Evolutionary conservation across 192 early-diverging fungal genomes (phyloP).

Genomic region (Gamsiella multidivaricata): DNA sequence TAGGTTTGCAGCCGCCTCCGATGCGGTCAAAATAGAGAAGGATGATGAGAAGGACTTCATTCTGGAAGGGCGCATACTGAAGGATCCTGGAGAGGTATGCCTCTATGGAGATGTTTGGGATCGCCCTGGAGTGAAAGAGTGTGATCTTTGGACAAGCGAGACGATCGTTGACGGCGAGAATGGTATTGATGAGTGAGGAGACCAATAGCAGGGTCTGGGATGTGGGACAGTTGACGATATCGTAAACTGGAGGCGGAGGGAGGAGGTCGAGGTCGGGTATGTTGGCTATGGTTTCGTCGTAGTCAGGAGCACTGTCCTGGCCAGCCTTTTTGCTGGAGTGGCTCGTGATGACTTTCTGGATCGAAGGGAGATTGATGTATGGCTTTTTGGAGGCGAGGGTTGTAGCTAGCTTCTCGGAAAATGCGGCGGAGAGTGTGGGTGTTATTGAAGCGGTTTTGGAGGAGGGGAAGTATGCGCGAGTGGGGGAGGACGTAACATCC

Average conservation of each 20-base stretch:
- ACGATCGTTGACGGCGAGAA: slow-evolving; percentile 62
- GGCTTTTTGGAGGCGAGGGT: slow-evolving; percentile 35
- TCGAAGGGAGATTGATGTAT: slow-evolving; percentile 42
- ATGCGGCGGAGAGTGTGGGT: not conserved
- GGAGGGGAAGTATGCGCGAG: slow-evolving; percentile 31
- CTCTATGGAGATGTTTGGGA: slow-evolving; percentile 72
- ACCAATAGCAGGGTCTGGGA: slow-evolving; percentile 60
- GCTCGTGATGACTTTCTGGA: slow-evolving; percentile 43
- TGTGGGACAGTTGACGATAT: slow-evolving; percentile 61
- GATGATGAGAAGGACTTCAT: slow-evolving; percentile 72
- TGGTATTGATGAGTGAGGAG: slow-evolving; percentile 60
- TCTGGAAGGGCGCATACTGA: slow-evolving; percentile 75
- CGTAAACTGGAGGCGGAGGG: slow-evolving; percentile 50
- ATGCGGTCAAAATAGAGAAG: slow-evolving; percentile 83
- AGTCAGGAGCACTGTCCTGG: slow-evolving; percentile 28
- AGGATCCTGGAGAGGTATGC: slow-evolving; percentile 75
- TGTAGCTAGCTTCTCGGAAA: slow-evolving; percentile 27
- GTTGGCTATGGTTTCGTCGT: slow-evolving; percentile 42
- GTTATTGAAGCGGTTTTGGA: slow-evolving; percentile 18
- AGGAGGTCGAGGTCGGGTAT: slow-evolving; percentile 49
- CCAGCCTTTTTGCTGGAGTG: slow-evolving; percentile 17
- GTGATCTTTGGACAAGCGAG: slow-evolving; percentile 59
- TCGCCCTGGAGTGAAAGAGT: slow-evolving; percentile 76
- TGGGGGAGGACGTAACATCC: slow-evolving; percentile 17
- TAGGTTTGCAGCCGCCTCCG: slow-evolving; percentile 52